Evolutionary conservation across 2,329 filamentous ascomycete genomes (phyloP), one percentile per base, ranked within the genome.

Genomic region (Fusarium sp.): DNA sequence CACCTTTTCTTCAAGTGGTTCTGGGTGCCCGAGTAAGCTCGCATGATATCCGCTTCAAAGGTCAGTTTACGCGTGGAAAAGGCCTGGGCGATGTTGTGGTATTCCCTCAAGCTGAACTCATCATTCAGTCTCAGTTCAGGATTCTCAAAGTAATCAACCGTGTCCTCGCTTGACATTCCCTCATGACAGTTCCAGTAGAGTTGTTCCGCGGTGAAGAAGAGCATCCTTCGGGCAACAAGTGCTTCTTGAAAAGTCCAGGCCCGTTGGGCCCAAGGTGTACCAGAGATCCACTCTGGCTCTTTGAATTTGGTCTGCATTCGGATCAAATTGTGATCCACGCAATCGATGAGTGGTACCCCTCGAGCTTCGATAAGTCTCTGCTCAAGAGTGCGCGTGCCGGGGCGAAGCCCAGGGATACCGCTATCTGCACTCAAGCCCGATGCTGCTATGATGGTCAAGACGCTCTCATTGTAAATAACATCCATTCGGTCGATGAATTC

Each of bases 161-260:
- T 54, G 13, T 54, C 51, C 6, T 54, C 39, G 3, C 51, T 45
- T 17, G 45, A 18, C 2, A 54, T 20, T 0, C 51, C 51, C 8
- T 34, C 39, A 2, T 39, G 28, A 17, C 39, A 54, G 17, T 28
- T 54, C 51, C 39, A 54, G 6, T 54, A 54, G 7, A 26, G 39
- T 5, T 54, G 51, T 17, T 54, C 39, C 1, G 28, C 15, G 0
- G 51, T 54, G 1, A 45, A 54, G 6, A 54, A 54, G 3, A 54
- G 28, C 0, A 39, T 33, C 1, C 51, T 44, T 15, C 51, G 17
- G 3, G 51, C 24, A 1, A 54, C 51, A 7, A 45, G 26, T 13
- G 51, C 51, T 22, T 45, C 39, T 45, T 54, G 39, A 1, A 54
- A 54, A 1, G 51, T 45, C 39, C 51, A 54, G 0, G 51, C 51